Evolutionary conservation across 2,329 filamentous ascomycete genomes (phyloP).

Genomic region (Fusarium stilboides): DNA sequence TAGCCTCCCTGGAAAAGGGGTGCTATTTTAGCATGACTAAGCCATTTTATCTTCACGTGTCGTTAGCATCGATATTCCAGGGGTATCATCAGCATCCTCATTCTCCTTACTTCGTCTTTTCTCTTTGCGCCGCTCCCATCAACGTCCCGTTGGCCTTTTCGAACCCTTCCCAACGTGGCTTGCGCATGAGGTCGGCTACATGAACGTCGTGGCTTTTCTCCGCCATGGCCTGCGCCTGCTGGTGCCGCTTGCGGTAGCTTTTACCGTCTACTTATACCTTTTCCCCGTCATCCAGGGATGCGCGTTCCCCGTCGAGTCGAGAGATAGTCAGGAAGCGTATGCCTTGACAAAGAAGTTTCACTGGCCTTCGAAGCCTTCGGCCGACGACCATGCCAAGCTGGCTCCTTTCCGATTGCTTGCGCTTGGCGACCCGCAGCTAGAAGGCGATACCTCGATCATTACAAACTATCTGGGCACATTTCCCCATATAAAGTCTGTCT

Average conservation of each 20-base stretch:
- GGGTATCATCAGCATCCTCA: constrained; percentile 19
- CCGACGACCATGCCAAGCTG: constrained; percentile 48
- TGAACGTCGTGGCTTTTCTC: constrained; percentile 68
- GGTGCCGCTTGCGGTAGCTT: constrained; percentile 75
- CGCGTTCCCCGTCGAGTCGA: constrained; percentile 77
- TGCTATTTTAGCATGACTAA: constrained; percentile 36
- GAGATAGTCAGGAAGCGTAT: constrained; percentile 54
- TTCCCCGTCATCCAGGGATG: constrained; percentile 88
- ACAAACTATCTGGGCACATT: constrained; percentile 67
- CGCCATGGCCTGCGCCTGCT: constrained; percentile 70
- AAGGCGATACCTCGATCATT: constrained; percentile 89
- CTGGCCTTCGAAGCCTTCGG: constrained; percentile 53
- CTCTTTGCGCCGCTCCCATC: constrained; percentile 27
- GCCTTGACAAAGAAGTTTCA: constrained; percentile 59
- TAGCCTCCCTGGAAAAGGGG: constrained; percentile 31
- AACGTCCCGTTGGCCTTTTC: constrained; percentile 20
- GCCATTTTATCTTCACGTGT: constrained; percentile 40
- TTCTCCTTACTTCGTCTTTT: constrained; percentile 22
- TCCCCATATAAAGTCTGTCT: constrained; percentile 66
- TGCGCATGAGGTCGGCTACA: constrained; percentile 62
- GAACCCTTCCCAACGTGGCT: constrained; percentile 24
- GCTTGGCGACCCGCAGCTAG: constrained; percentile 92
- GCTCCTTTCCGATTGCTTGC: constrained; percentile 91
- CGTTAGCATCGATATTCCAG: constrained; percentile 23
- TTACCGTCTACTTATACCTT: constrained; percentile 86